A percentile compares a stretch with the other conserved stretches of the same genome.
Evolutionary conservation across 257 asterid species (phyloP).

Genomic region (Penstemon davidsonii): DNA sequence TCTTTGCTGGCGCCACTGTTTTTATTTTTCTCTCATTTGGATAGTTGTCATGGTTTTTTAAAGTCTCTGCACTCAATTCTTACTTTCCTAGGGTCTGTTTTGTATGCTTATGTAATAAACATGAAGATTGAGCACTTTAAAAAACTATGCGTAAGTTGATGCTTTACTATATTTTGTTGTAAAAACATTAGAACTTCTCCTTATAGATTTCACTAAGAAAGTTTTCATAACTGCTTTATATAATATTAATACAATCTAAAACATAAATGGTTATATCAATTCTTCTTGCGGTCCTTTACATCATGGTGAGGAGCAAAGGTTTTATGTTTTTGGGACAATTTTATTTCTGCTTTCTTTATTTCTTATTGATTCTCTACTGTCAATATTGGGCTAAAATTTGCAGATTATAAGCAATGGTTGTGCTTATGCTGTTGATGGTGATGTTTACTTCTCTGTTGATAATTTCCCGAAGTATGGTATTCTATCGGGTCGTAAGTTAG

Average conservation of each 20-base stretch:
- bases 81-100: too few relatives aligned
- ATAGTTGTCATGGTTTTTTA: too few relatives aligned
- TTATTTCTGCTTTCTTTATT: neutral
- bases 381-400: constrained; percentile 17
- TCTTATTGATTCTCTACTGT: neutral
- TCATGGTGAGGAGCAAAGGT: neutral
- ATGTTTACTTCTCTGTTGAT: constrained; percentile 76
- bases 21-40: neutral
- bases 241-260: too few relatives aligned
- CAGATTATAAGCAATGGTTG: constrained; percentile 66
- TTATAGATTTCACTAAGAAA: neutral
- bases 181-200: neutral
- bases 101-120: too few relatives aligned
- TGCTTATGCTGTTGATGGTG: constrained; percentile 71
- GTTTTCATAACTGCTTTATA: too few relatives aligned
- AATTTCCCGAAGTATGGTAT: constrained; percentile 65
- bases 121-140: neutral
- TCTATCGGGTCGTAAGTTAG: constrained; percentile 73
- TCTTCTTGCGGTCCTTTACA: too few relatives aligned
- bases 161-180: neutral
- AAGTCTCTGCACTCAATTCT: too few relatives aligned
- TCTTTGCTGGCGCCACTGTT: constrained; percentile 7
- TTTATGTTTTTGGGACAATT: neutral
- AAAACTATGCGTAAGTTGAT: neutral
- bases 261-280: too few relatives aligned